Conservation (phyloP, 129 eudicot species). For the Artemisia annua region DNA sequence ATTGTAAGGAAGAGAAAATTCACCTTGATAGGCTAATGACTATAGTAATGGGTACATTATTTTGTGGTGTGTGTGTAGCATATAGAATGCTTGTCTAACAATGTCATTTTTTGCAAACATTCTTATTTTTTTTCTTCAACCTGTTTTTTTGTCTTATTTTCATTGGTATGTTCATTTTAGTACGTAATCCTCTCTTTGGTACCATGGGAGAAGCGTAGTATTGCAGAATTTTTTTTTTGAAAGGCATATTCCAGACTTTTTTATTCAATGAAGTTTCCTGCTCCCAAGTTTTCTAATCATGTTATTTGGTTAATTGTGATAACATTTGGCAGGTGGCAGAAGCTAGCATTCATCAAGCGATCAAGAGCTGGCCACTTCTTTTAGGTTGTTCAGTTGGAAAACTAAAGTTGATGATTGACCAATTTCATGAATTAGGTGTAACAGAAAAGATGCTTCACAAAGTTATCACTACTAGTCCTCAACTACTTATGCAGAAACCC, state of each 20-base stretch:
- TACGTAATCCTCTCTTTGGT: neutral
- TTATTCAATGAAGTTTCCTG: neutral
- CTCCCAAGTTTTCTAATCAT: neutral
- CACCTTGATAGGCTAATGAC: too few species aligned
- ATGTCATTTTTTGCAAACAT: slow-evolving; percentile 1
- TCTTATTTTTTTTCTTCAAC: too few species aligned
- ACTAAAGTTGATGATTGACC: slow-evolving; percentile 58
- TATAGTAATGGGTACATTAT: too few species aligned
- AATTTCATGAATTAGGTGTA: slow-evolving; percentile 51
- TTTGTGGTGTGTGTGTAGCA: too few species aligned
- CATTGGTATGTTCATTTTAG: neutral
- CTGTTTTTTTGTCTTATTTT: neutral
- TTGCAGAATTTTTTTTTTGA: neutral
- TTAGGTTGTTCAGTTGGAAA: slow-evolving; percentile 70
- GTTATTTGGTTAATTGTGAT: slow-evolving; percentile 13
- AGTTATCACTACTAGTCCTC: slow-evolving; percentile 70
- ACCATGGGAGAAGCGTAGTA: neutral
- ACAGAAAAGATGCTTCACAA: slow-evolving; percentile 51
- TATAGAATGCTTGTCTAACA: neutral
- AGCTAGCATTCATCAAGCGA: slow-evolving; percentile 42
- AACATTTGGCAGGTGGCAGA: slow-evolving; percentile 56
- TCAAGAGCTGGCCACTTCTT: slow-evolving; percentile 64
- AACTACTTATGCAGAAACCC: slow-evolving; percentile 66
- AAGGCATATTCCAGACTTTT: too few species aligned
- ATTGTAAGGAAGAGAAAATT: too few species aligned